Conservation (phyloP, 345 rosid species). For the Streptanthus diversifolius region DNA sequence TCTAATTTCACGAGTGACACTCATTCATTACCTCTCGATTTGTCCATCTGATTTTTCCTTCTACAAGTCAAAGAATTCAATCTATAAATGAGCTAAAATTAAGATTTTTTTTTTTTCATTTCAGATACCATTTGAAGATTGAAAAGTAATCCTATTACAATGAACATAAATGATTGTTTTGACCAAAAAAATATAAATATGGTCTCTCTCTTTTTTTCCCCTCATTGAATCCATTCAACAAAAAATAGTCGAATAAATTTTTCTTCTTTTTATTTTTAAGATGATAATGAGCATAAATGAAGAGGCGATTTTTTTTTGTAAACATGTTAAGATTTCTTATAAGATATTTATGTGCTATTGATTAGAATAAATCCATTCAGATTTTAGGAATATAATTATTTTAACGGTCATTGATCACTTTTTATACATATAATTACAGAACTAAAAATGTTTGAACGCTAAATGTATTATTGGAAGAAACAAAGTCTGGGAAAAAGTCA, state of each 20-base stretch:
- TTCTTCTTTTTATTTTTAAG: no score
- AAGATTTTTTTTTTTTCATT: background rate
- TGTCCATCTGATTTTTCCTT: conserved; percentile 7
- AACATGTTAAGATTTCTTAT: no score
- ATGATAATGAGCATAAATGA: background rate
- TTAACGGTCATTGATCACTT: background rate
- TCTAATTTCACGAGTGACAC: background rate
- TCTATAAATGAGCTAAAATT: background rate
- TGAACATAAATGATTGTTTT: background rate
- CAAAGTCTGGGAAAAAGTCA: conserved; percentile 18
- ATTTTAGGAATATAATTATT: background rate
- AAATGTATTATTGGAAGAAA: conserved; percentile 8
- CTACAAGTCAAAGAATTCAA: conserved; percentile 8
- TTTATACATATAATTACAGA: background rate
- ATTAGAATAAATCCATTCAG: background rate
- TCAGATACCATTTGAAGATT: background rate
- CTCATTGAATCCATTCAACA: background rate
- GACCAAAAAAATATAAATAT: no score
- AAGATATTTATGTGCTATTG: background rate
- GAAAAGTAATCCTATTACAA: background rate
- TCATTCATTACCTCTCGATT: background rate
- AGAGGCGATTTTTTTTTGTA: background rate
- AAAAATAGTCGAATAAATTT: no score
- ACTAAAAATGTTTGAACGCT: background rate
- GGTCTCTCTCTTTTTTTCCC: background rate